Percentiles rank a stretch among this genome's conserved stretches.
Conservation (phyloP, 768 basidiomycete genomes). For the Tylopilus felleus region DNA sequence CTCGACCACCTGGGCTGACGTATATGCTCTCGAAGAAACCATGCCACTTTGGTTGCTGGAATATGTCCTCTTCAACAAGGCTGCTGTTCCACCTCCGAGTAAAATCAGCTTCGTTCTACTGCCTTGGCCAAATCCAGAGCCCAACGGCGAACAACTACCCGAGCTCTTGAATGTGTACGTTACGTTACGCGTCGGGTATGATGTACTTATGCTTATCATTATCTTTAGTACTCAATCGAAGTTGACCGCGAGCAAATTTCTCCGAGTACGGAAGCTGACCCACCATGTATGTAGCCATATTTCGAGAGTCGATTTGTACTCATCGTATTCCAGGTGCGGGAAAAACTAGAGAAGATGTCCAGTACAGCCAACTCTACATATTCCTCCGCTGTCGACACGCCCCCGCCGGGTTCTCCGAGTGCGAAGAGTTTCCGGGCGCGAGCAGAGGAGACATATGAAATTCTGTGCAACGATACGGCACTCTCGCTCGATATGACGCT, state of each 20-base stretch:
- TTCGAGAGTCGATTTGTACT: neutral
- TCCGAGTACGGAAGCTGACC: conserved; percentile 83
- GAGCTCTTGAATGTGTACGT: conserved; percentile 85
- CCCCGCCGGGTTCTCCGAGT: conserved; percentile 31
- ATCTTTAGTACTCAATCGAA: conserved; percentile 67
- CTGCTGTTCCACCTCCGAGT: conserved; percentile 46
- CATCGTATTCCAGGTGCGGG: conserved; percentile 59
- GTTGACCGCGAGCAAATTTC: conserved; percentile 80
- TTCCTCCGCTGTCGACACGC: conserved; percentile 37
- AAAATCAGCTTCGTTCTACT: conserved; percentile 91
- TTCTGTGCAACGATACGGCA: conserved; percentile 82
- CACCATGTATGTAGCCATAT: conserved; percentile 57
- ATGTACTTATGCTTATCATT: neutral
- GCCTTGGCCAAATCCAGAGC: conserved; percentile 64
- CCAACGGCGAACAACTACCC: conserved; percentile 59
- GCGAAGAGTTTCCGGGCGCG: conserved; percentile 23
- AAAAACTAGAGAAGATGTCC: conserved; percentile 68
- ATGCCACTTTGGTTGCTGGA: conserved; percentile 91
- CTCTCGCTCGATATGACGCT: conserved; percentile 87
- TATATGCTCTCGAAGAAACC: conserved; percentile 59
- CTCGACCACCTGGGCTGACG: conserved; percentile 51
- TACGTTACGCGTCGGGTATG: neutral
- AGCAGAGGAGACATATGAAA: conserved; percentile 76
- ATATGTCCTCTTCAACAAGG: conserved; percentile 71
- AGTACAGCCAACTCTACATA: conserved; percentile 30